Base-by-base conservation (phyloP, 805 yeast species). In the Starmera caribaea region DNA sequence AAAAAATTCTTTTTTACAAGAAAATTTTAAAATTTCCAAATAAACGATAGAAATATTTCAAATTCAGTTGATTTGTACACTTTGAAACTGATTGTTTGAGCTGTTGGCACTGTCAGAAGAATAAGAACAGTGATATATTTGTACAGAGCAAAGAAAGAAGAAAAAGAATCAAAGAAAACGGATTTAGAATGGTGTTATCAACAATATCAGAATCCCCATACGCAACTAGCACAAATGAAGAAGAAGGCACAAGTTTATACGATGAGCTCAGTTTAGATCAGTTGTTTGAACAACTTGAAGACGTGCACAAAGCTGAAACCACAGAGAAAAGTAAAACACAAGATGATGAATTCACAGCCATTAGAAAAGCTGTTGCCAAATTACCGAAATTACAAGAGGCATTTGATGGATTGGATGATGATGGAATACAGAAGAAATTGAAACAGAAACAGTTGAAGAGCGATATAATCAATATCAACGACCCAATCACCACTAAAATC, bases 391-490 rank as follows among this genome's bases (percentile, higher is more conserved):
- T 74, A 48, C 37, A 47, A 38, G 46, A 43, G 6, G 12, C 24
- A 12, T 28, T 26, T 3, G 49, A 43, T 5, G 32, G 46, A 1
- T 32, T 47, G 10, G 36, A 40, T 8, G 49, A 43, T 9, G 16
- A 15, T 16, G 26, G 37, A 3, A 33, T 16, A 30, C 36, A 24
- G 31, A 33, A 36, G 61, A 29, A 47, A 49, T 28, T 57, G 57
- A 41, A 67, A 38, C 27, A 47, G 41, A 40, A 15, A 42, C 39
- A 34, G 8, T 36, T 32, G 45, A 40, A 36, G 26, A 32, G 34
- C 31, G 43, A 48, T 34, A 50, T 44, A 37, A 41, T 44, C n/a
- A 62, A 59, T 30, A 62, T 73, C n/a, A 63, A 69, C 40, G 81
- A 75, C 46, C 74, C 79, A 11, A 69, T 69, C 16, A 44, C 46